phyloP scores from a whole-genome alignment of 1,284 basidiomycete genomes.

The Polyporus tsugae region DNA sequence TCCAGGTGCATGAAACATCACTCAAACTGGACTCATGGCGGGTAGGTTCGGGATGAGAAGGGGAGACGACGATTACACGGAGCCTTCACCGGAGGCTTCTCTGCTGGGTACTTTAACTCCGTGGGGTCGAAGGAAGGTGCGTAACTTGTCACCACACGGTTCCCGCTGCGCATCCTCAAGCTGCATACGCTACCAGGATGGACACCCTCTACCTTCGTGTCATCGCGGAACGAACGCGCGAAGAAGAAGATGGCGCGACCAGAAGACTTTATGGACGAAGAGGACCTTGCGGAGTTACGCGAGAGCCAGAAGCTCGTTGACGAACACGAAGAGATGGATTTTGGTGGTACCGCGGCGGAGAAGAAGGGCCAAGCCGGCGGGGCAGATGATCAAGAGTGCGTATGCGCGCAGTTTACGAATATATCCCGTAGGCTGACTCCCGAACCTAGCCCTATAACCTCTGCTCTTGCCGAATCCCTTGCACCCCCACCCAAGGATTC shows the following conservation, averaged over 20 bases:
- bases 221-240: conserved; percentile 80
- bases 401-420: conserved; percentile 23
- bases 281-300: conserved; percentile 86
- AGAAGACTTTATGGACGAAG: conserved; percentile 99
- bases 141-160: conserved; percentile 27
- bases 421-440: not conserved
- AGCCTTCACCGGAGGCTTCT: conserved; percentile 98
- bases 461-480: conserved; percentile 66
- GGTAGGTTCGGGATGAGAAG: conserved; percentile 91
- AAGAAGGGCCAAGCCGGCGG: conserved; percentile 40
- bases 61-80: conserved; percentile 93
- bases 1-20: not conserved
- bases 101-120: conserved; percentile 96
- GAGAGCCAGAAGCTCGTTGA: conserved; percentile 80
- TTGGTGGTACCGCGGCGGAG: conserved; percentile 66
- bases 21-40: not conserved
- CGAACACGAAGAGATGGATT: conserved; percentile 78
- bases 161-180: not conserved
- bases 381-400: conserved; percentile 65
- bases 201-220: conserved; percentile 91
- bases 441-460: conserved; percentile 61
- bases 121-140: conserved; percentile 95
- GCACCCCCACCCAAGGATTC: conserved; percentile 74
- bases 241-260: conserved; percentile 64
- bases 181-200: conserved; percentile 70